Evolutionary conservation across 2,329 filamentous ascomycete genomes (phyloP).

Genomic region (Zelopaecilomyces penicillatus): DNA sequence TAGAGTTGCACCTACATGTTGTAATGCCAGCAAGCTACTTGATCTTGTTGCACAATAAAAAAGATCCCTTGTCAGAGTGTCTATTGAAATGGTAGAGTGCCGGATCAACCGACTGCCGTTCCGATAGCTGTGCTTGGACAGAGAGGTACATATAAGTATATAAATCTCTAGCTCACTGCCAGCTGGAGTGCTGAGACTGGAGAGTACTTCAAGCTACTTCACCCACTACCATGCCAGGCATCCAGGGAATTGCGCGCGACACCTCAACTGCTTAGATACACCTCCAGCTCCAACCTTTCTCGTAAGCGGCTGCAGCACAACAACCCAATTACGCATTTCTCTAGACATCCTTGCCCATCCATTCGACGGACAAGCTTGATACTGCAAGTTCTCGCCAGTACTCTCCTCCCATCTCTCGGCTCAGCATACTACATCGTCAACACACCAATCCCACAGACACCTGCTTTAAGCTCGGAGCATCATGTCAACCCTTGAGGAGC

Average conservation of each 20-base stretch:
- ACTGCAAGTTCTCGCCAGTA: too few species aligned
- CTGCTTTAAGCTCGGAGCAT: constrained; percentile 13
- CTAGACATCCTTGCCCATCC: too few species aligned
- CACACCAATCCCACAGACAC: neutral
- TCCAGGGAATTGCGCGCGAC: constrained; percentile 11
- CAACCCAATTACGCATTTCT: neutral
- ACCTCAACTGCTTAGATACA: constrained; percentile 8
- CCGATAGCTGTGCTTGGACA: constrained; percentile 1
- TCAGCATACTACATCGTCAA: neutral
- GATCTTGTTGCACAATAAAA: neutral
- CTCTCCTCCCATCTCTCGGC: too few species aligned
- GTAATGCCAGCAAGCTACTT: neutral
- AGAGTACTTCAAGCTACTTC: neutral
- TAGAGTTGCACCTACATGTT: neutral
- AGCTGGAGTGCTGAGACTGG: neutral
- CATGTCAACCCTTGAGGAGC: constrained; percentile 89
- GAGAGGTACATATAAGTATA: too few species aligned
- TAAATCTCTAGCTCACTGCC: too few species aligned
- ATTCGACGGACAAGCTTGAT: too few species aligned
- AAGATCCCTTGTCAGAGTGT: neutral
- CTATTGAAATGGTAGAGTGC: neutral
- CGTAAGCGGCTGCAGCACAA: constrained; percentile 7
- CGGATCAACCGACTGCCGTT: constrained; percentile 10
- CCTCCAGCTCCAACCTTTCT: constrained; percentile 9
- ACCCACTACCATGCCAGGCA: constrained; percentile 6